Evolutionary conservation across 768 basidiomycete species (phyloP), one percentile per base, ranked within the genome.

Genomic region (Kwoniella newhampshirensis): DNA sequence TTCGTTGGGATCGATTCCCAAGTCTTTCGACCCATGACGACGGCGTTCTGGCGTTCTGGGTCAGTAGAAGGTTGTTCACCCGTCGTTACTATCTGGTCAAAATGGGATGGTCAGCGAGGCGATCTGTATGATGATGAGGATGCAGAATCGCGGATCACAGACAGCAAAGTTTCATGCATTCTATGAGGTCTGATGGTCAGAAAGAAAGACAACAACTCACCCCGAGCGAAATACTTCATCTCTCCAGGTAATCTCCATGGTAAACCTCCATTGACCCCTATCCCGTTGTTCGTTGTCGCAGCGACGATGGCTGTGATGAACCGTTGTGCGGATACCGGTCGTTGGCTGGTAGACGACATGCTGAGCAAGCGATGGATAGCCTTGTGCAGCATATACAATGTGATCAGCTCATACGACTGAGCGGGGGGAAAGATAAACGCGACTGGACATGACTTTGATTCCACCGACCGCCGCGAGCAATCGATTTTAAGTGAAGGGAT

Each of bases 1-100:
- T 85, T 88, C 18, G 71, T 62, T 7, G 96, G 94, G 52, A 99
- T 97, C 73, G 89, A 89, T 78, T 97, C 91, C 96, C 96, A 99
- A 13, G 92, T 94, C 70, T 89, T 91, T 54, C 94, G 82, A 12
- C 96, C 96, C 94, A 99, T 97, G 53, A 97, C 79, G 18, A 97
- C 86, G 1, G 83, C 84, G 77, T 97, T 98, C 56, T 36, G 49
- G 11, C 44, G 3, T 0, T 43, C 13, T 6, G 39, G 45, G 13
- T 80, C 77, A 5, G 85, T 83, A 28, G 85, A 82, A 36, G 75
- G 78, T 4, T n/a, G 17, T 26, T 64, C 59, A 20, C 69, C 71
- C 5, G 70, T 68, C 12, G 74, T 75, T n/a, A 70, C 74, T 75
- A 55, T 47, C 21, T 51, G 7, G 28, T 47, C 27, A 32, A 42